Base-by-base conservation (phyloP, 1,284 basidiomycete species). In the Schizophyllum commune region DNA sequence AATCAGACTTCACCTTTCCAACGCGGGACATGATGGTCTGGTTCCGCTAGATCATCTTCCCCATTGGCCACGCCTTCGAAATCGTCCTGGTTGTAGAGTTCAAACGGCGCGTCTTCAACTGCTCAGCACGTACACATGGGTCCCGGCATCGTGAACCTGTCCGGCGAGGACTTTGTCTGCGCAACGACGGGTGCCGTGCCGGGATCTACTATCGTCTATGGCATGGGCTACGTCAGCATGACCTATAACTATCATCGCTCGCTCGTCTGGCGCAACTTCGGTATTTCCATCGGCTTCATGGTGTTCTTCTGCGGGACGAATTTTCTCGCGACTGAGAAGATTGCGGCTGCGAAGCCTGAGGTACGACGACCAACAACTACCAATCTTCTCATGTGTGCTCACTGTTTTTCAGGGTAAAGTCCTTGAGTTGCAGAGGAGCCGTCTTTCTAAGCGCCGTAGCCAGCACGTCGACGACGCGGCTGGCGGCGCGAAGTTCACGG, bases 31-130 rank as follows among this genome's bases (percentile, higher is more conserved):
- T 89, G 83, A 82, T 85, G 17, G 82, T 81, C 9, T 84, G 82
- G 2, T 71, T 89, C 60, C 74, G 76, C 20, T 89, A 87, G 87
- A 81, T 88, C 47, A 77, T 86, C 33, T 85, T 87, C 62, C 60
- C 51, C 47, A 56, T 64, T 22, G 57, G 39, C 19, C 34, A 54
- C 52, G 57, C 52, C 4, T 63, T 62, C 67, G 61, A 59, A 58
- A 55, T 61, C 15, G n/a, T 84, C 22, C 72, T 85, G 64, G 73
- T 76, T 0, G 86, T 85, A 68, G 84, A 86, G 67, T 84, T 84
- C 68, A 76, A 75, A 55, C 78, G 78, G 1, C 66, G 82, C 19
- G 65, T 76, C 33, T 81, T 78, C n/a, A 62, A 67, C 1, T 83
- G 81, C 65, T 73, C 77, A 1, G 5, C 74, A 83, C 7, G 76